Base-by-base conservation (phyloP, 2,329 filamentous ascomycete genomes). In the Ascochyta fabae region DNA sequence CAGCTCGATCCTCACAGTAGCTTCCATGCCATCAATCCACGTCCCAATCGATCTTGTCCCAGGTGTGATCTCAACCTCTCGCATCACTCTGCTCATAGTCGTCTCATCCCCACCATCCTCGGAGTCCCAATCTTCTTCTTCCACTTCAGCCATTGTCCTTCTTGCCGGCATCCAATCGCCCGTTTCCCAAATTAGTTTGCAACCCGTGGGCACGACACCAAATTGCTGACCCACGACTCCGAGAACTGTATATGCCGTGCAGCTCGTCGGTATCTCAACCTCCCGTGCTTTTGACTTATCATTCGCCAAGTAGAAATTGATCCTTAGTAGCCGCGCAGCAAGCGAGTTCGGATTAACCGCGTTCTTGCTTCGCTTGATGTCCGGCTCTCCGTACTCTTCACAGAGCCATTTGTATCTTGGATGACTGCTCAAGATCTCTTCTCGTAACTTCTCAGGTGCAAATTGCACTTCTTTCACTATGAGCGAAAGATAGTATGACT, bases 401-500 rank as follows among this genome's bases (percentile, higher is more conserved):
- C 92, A 96, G 27, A 99, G 80, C 58, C 87, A 87, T 0, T 73
- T 67, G 72, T 90, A 98, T 4, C 92, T 83, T 7, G 86, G 88
- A 74, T 98, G 92, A 3, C 79, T 76, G 0, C 72, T 75, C 3
- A 90, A 72, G 0, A 96, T 82, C 1, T 78, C 77, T 0, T 75
- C 62, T 26, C 80, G 76, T 61, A 88, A 83, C 3, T 74, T 75
- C 52, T 85, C 81, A 0, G 85, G 78, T 0, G 86, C 83, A 3
- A 81, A 78, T 1, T 86, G 83, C 35, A 97, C 80, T 70, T 95
- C 90, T 59, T 87, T 87, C 10, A 85, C 90, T 54, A 97, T 95
- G 49, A 90, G 85, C 0, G 88, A 91, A 10, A 98, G 85, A 73
- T 99, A 99, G 74, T 96, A 99, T 68, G 94, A 88, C 66, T 98